These are phyloP conservation scores for Grigorovia humatica DNA, from an alignment of 805 yeast genomes.

Conservation along the genomic window DNA sequence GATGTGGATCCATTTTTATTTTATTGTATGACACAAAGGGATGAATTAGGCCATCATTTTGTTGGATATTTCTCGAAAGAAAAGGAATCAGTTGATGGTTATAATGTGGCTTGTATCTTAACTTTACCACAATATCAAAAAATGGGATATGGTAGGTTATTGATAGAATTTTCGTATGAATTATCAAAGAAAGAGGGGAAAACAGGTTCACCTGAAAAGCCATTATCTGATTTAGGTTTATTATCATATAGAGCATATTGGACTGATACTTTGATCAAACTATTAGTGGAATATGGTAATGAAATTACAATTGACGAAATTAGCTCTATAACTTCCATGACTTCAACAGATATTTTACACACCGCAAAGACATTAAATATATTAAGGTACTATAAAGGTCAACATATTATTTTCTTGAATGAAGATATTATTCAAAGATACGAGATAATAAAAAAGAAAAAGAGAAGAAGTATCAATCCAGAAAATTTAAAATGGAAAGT, in stretches of 20 bases:
- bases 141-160: constrained; percentile 83
- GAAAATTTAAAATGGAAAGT: constrained; percentile 79
- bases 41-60: constrained; percentile 85
- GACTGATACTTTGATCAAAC: constrained; percentile 78
- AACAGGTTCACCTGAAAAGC: constrained; percentile 95
- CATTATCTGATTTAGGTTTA: constrained; percentile 87
- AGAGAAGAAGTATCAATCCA: constrained; percentile 68
- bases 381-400: constrained; percentile 88
- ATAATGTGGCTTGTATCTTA: constrained; percentile 93
- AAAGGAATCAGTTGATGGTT: constrained; percentile 89
- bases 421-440: constrained; percentile 72
- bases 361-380: constrained; percentile 87
- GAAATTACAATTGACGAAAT: constrained; percentile 86
- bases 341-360: constrained; percentile 89
- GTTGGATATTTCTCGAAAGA: constrained; percentile 97
- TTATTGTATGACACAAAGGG: constrained; percentile 88
- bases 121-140: constrained; percentile 95
- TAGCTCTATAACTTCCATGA: constrained; percentile 79
- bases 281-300: constrained; percentile 53
- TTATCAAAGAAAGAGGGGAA: constrained; percentile 80
- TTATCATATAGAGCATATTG: constrained; percentile 91
- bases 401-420: constrained; percentile 79
- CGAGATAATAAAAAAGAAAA: constrained; percentile 58
- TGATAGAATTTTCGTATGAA: constrained; percentile 90
- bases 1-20: constrained; percentile 97